These are phyloP conservation scores for Suillus lakei DNA, from an alignment of 768 basidiomycete species.

Conservation along the genomic window DNA sequence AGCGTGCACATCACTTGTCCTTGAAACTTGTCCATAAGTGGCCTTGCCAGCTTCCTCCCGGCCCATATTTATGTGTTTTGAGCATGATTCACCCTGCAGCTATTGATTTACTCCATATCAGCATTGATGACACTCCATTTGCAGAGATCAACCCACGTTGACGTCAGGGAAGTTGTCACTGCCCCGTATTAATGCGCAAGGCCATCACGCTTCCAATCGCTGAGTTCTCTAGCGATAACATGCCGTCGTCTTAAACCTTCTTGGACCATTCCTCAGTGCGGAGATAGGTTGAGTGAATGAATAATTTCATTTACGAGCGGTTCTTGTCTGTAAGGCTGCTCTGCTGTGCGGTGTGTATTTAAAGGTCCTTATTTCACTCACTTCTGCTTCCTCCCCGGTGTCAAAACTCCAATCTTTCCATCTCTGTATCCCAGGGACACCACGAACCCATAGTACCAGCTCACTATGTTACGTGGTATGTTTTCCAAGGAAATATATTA, in stretches of 20 bases:
- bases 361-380: constrained; percentile 23
- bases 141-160: background rate
- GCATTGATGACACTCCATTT: background rate
- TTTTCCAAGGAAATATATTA: constrained; percentile 22
- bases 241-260: constrained; percentile 30
- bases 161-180: constrained; percentile 31
- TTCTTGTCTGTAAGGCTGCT: constrained; percentile 38
- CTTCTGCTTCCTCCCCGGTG: background rate
- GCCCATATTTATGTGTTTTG: constrained; percentile 38
- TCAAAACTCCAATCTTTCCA: background rate
- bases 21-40: constrained; percentile 25
- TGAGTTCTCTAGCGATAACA: constrained; percentile 35
- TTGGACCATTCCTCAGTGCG: constrained; percentile 22
- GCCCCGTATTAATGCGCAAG: constrained; percentile 35
- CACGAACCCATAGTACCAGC: background rate
- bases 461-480: constrained; percentile 37
- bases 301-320: constrained; percentile 33
- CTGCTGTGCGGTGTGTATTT: constrained; percentile 38
- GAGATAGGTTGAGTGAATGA: constrained; percentile 38
- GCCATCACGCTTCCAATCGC: constrained; percentile 43
- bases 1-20: constrained; percentile 10
- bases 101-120: background rate
- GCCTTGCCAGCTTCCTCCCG: constrained; percentile 24
- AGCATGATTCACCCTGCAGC: constrained; percentile 33
- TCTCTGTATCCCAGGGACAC: background rate